These are phyloP conservation scores for Carex littledalei DNA, from an alignment of 176 grass and related monocot species.

Conservation along the genomic window DNA sequence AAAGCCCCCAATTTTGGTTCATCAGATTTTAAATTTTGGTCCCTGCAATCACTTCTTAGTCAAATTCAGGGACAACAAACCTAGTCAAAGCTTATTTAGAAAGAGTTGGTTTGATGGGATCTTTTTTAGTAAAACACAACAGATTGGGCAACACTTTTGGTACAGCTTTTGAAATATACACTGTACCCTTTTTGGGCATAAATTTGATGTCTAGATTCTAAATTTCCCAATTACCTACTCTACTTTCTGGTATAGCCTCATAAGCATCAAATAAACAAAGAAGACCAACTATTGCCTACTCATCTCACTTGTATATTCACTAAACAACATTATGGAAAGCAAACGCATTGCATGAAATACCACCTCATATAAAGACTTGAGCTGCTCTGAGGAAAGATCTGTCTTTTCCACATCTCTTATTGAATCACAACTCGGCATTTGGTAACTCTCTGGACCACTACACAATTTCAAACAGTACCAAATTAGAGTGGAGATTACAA, in stretches of 20 bases:
- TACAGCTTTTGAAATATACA: background rate
- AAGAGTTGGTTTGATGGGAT: background rate
- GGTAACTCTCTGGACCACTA: slow-evolving; percentile 80
- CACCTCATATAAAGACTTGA: slow-evolving; percentile 69
- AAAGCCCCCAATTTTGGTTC: background rate
- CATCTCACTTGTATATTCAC: background rate
- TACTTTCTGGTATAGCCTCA: background rate
- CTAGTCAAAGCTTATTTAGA: background rate
- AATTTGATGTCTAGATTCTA: background rate
- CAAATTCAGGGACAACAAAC: background rate
- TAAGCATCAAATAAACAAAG: background rate
- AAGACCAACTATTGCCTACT: background rate
- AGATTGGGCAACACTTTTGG: background rate
- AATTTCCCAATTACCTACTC: background rate
- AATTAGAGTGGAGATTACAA: background rate
- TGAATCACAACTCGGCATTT: slow-evolving; percentile 47
- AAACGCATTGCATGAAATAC: background rate
- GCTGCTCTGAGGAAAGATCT: slow-evolving; percentile 39
- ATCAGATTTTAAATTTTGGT: background rate
- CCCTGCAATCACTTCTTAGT: background rate
- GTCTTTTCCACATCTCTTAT: slow-evolving; percentile 10
- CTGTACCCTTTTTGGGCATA: background rate
- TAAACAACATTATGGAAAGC: too few relatives aligned
- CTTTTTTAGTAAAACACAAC: background rate
- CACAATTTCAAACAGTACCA: background rate